phyloP scores from a whole-genome alignment of 2,329 filamentous ascomycete species.

The Penicillium verrucosum region DNA sequence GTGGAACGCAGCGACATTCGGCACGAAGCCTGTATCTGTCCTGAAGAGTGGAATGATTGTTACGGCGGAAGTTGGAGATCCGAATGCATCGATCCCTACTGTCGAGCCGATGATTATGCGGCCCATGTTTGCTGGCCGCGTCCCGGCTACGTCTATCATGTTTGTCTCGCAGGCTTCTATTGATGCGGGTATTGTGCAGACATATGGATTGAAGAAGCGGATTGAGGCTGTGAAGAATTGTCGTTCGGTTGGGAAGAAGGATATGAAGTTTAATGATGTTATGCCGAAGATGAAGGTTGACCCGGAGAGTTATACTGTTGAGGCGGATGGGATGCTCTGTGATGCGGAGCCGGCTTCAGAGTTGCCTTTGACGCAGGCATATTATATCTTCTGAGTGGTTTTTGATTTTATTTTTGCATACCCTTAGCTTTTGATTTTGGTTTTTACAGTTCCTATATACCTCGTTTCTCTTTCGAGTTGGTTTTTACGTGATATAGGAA shows the following conservation, averaged over 20 bases:
- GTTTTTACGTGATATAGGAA: background rate
- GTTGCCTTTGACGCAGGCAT: constrained; percentile 73
- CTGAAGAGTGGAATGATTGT: constrained; percentile 86
- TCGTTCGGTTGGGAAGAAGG: constrained; percentile 69
- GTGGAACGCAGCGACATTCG: constrained; percentile 83
- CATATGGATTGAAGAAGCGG: constrained; percentile 73
- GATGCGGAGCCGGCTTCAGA: constrained; percentile 66
- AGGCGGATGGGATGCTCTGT: constrained; percentile 75
- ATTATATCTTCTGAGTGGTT: constrained; percentile 65
- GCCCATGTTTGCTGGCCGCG: constrained; percentile 74
- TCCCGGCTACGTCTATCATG: constrained; percentile 70
- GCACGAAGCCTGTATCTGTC: constrained; percentile 75
- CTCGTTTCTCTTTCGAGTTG: constrained; percentile 6
- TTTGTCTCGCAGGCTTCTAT: constrained; percentile 78
- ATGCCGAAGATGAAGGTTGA: constrained; percentile 89
- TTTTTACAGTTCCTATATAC: constrained; percentile 12
- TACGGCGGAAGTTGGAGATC: constrained; percentile 79
- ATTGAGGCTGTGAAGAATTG: constrained; percentile 77
- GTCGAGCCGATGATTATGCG: constrained; percentile 80
- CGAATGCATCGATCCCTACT: constrained; percentile 81
- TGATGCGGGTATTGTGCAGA: constrained; percentile 61
- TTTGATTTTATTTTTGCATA: background rate
- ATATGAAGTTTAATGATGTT: constrained; percentile 85
- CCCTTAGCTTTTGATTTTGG: background rate
- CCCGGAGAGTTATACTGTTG: constrained; percentile 81